These are phyloP conservation scores for Trichosporon asahii DNA, from an alignment of 1,284 basidiomycete species.

Conservation along the genomic window DNA sequence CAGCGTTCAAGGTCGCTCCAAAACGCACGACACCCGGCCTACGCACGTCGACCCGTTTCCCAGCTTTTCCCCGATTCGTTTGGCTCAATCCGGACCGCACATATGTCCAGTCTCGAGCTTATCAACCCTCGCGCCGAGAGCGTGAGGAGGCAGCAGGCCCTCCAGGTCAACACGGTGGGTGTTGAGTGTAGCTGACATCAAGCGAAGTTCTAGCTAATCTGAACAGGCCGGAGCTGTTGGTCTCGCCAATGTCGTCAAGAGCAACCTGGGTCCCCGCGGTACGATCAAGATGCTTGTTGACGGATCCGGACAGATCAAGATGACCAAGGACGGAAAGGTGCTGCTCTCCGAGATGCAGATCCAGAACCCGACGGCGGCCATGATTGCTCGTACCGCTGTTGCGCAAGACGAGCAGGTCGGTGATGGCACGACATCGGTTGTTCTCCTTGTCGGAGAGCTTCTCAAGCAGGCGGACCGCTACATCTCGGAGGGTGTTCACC, in stretches of 20 bases:
- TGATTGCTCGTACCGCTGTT: slow-evolving; percentile 97
- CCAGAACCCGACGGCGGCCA: slow-evolving; percentile 96
- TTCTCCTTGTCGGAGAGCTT: slow-evolving; percentile 93
- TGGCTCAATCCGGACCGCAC: not conserved
- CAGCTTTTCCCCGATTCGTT: slow-evolving; percentile 6
- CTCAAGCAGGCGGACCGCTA: slow-evolving; percentile 97
- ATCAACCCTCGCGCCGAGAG: slow-evolving; percentile 96
- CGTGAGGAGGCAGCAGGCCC: slow-evolving; percentile 82
- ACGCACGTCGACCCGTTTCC: not conserved
- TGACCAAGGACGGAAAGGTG: slow-evolving; percentile 99
- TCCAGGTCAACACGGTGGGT: slow-evolving; percentile 69
- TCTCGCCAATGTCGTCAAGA: slow-evolving; percentile 93
- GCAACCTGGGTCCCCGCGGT: slow-evolving; percentile 93
- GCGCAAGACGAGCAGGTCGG: slow-evolving; percentile 99
- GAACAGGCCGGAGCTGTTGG: slow-evolving; percentile 76
- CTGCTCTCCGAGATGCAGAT: slow-evolving; percentile 99
- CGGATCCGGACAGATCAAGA: slow-evolving; percentile 98
- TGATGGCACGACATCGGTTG: slow-evolving; percentile 97
- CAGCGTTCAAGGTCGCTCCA: not conserved
- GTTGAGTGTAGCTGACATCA: not conserved
- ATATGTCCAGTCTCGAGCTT: slow-evolving; percentile 66
- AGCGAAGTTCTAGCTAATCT: slow-evolving; percentile 15
- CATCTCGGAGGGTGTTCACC: slow-evolving; percentile 97
- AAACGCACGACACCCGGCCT: not conserved
- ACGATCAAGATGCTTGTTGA: slow-evolving; percentile 99